A percentile compares a stretch with the other conserved stretches of the same genome.
Conservation (phyloP, 805 yeast species). For the Ogataea wickerhamii region DNA sequence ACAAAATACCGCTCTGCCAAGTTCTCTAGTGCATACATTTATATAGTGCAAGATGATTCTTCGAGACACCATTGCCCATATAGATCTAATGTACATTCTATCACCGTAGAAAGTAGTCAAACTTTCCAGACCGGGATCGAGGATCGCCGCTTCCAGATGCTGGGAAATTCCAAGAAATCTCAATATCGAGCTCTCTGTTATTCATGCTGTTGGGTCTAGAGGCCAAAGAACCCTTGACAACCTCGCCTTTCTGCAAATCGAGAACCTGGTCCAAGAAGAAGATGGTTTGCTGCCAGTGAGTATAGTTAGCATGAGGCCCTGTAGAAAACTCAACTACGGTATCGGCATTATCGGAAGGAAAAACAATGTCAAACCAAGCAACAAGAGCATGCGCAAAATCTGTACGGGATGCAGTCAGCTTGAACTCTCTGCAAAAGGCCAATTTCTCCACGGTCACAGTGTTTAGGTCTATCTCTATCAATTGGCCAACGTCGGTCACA, state of each 20-base stretch:
- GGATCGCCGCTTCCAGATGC: slow-evolving; percentile 35
- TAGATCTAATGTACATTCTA: too few species aligned
- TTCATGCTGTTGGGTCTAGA: slow-evolving; percentile 74
- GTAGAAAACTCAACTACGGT: slow-evolving; percentile 78
- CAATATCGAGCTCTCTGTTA: slow-evolving; percentile 88
- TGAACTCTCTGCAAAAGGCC: slow-evolving; percentile 69
- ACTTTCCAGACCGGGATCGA: slow-evolving; percentile 57
- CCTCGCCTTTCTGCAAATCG: slow-evolving; percentile 72
- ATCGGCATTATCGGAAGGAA: slow-evolving; percentile 56
- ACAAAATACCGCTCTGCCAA: not conserved
- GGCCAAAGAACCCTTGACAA: slow-evolving; percentile 64
- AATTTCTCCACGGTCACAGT: slow-evolving; percentile 81
- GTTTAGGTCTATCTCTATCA: slow-evolving; percentile 84
- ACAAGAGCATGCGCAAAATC: slow-evolving; percentile 86
- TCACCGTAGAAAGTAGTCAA: slow-evolving; percentile 69
- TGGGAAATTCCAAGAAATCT: slow-evolving; percentile 55
- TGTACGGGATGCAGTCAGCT: slow-evolving; percentile 67
- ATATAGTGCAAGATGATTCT: too few species aligned
- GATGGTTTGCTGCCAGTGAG: slow-evolving; percentile 99
- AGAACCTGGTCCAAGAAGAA: slow-evolving; percentile 84
- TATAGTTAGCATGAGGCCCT: slow-evolving; percentile 90
- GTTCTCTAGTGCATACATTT: too few species aligned
- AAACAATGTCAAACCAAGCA: slow-evolving; percentile 93
- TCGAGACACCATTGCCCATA: too few species aligned
- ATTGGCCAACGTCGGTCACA: slow-evolving; percentile 64